Evolutionary conservation across 1,284 basidiomycete genomes (phyloP).

Genomic region (Ganoderma sinense): DNA sequence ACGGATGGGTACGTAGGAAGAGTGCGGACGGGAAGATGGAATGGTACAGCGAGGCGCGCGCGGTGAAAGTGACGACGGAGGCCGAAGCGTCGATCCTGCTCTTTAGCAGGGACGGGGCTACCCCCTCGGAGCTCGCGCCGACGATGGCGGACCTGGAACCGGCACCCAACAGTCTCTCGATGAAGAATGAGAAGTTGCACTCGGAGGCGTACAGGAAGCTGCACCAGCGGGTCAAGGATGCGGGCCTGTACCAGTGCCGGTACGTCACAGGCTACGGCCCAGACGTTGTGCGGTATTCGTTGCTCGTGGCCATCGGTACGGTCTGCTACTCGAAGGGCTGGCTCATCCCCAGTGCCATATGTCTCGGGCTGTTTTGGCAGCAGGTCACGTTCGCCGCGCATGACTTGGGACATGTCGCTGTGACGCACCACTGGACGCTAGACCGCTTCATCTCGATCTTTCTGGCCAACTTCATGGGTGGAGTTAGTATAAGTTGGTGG

Average conservation of each 20-base stretch:
- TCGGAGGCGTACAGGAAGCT: constrained; percentile 84
- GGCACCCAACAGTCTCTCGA: constrained; percentile 61
- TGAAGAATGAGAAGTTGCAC: constrained; percentile 72
- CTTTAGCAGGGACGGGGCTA: constrained; percentile 44
- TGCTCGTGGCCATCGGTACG: constrained; percentile 68
- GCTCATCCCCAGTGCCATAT: constrained; percentile 77
- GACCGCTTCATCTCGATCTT: constrained; percentile 86
- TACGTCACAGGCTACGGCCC: constrained; percentile 91
- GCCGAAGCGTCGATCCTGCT: constrained; percentile 71
- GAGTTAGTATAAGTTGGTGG: constrained; percentile 98
- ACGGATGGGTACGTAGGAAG: constrained; percentile 75
- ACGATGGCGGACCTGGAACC: constrained; percentile 59
- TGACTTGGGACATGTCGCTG: constrained; percentile 94
- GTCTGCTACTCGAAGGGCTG: constrained; percentile 72
- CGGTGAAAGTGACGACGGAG: constrained; percentile 48
- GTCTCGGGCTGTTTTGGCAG: constrained; percentile 92
- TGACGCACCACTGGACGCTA: constrained; percentile 87
- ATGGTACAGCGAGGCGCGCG: constrained; percentile 71
- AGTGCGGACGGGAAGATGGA: constrained; percentile 49
- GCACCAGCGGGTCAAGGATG: constrained; percentile 77
- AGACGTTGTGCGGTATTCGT: constrained; percentile 81
- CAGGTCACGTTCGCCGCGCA: constrained; percentile 94
- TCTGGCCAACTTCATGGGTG: constrained; percentile 90
- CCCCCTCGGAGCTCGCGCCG: constrained; percentile 45
- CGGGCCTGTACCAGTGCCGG: constrained; percentile 87